These are phyloP conservation scores for Annona squamosa DNA, from an alignment of 164 flowering plant species.

Conservation along the genomic window DNA sequence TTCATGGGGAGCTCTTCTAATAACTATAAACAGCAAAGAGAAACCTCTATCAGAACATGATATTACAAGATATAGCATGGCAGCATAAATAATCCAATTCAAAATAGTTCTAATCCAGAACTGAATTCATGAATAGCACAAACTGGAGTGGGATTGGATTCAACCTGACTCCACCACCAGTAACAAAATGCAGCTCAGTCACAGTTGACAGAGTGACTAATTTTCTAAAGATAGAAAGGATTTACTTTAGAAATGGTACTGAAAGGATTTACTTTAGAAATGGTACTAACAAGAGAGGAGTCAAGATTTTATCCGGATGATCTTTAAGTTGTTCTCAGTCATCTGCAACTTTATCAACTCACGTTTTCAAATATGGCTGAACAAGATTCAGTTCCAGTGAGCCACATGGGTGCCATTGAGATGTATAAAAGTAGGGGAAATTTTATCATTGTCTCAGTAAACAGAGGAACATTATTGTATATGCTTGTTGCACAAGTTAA, in stretches of 20 bases:
- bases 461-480: no score
- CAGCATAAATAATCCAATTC: neutral
- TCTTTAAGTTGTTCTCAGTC: neutral
- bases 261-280: no score
- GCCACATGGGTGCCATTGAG: neutral
- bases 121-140: neutral
- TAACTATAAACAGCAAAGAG: conserved; percentile 40
- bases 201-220: neutral
- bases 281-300: no score
- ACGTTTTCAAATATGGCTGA: neutral
- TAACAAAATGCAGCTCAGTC: neutral
- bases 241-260: no score
- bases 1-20: conserved; percentile 94
- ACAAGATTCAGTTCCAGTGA: neutral
- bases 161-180: neutral
- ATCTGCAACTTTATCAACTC: neutral
- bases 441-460: no score
- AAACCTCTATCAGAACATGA: conserved; percentile 1
- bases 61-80: neutral
- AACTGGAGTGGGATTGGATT: neutral
- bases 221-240: no score
- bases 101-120: neutral
- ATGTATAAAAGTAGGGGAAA: neutral
- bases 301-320: neutral
- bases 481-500: no score